Percentiles rank a stretch among this genome's conserved stretches.
phyloP scores from a whole-genome alignment of 805 yeast species.

The Yamadazyma sp. region DNA sequence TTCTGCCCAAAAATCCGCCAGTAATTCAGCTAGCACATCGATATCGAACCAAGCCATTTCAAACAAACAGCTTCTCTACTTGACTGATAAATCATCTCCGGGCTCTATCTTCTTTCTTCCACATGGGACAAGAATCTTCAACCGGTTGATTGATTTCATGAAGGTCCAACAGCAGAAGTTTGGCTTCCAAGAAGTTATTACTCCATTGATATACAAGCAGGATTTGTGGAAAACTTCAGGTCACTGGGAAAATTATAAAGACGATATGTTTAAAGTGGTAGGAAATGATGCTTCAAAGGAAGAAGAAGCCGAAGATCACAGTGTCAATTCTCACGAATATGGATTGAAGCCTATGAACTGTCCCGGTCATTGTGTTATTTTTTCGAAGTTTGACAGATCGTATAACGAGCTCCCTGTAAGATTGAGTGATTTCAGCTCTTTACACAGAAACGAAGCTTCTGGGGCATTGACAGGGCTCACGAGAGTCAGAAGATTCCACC shows the following conservation, averaged over 20 bases:
- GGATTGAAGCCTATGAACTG: slow-evolving; percentile 95
- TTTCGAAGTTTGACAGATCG: slow-evolving; percentile 70
- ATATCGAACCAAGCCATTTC: slow-evolving; percentile 47
- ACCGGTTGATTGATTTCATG: slow-evolving; percentile 78
- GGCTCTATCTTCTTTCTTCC: slow-evolving; percentile 93
- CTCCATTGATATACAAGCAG: slow-evolving; percentile 84
- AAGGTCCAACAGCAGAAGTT: slow-evolving; percentile 74
- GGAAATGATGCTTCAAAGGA: slow-evolving; percentile 19
- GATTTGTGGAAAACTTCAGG: slow-evolving; percentile 89
- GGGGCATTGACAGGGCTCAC: slow-evolving; percentile 94
- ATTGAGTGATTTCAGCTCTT: slow-evolving; percentile 82
- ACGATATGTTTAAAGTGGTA: slow-evolving; percentile 85
- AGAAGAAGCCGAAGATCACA: slow-evolving; percentile 8
- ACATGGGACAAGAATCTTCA: slow-evolving; percentile 85
- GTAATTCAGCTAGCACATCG: slow-evolving; percentile 2
- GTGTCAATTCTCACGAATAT: slow-evolving; percentile 32
- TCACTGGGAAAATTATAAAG: slow-evolving; percentile 93
- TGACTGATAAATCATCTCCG: slow-evolving; percentile 80
- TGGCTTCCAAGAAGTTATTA: slow-evolving; percentile 89
- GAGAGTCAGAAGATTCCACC: slow-evolving; percentile 92
- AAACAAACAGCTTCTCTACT: slow-evolving; percentile 68
- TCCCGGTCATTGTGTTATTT: slow-evolving; percentile 91
- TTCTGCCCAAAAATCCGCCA: background rate
- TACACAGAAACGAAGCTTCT: slow-evolving; percentile 92
- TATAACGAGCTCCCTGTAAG: slow-evolving; percentile 86